These are phyloP conservation scores for Carex parvula DNA, from an alignment of 176 grass and related monocot genomes.

Conservation along the genomic window DNA sequence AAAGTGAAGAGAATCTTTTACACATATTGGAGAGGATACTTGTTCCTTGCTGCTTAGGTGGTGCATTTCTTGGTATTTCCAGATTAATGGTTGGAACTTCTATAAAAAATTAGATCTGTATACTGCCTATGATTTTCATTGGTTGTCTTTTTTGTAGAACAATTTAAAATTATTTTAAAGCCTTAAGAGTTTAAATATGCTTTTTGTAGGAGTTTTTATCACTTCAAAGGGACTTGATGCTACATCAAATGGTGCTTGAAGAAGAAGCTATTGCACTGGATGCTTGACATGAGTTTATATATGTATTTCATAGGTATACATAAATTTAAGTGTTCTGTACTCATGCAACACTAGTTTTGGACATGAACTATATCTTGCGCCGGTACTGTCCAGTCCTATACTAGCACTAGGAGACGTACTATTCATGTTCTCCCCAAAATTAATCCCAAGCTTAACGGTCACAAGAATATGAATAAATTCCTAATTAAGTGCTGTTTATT, in stretches of 20 bases:
- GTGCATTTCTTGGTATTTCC: not conserved
- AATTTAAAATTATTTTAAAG: not conserved
- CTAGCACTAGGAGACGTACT: not conserved
- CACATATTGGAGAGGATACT: too few relatives aligned
- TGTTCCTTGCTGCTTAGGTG: not conserved
- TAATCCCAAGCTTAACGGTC: not conserved
- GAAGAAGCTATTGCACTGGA: conserved; percentile 44
- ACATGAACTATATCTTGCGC: not conserved
- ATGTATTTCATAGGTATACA: conserved; percentile 2
- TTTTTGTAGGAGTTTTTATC: conserved; percentile 76
- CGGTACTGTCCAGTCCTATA: not conserved
- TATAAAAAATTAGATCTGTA: not conserved
- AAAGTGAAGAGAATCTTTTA: too few relatives aligned
- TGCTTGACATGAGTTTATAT: conserved; percentile 5
- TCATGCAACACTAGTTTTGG: not conserved
- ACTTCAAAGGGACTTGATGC: conserved; percentile 68
- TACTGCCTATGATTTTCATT: not conserved
- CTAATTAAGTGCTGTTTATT: not conserved
- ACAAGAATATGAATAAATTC: not conserved
- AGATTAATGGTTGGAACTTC: not conserved
- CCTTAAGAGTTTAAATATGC: not conserved
- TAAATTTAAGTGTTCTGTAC: not conserved
- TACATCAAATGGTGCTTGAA: conserved; percentile 75
- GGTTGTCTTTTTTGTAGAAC: not conserved
- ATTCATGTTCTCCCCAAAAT: not conserved